These are phyloP conservation scores for Lunularia cruciata DNA, from an alignment of 225 moss, liverwort and hornwort species.

Conservation along the genomic window DNA sequence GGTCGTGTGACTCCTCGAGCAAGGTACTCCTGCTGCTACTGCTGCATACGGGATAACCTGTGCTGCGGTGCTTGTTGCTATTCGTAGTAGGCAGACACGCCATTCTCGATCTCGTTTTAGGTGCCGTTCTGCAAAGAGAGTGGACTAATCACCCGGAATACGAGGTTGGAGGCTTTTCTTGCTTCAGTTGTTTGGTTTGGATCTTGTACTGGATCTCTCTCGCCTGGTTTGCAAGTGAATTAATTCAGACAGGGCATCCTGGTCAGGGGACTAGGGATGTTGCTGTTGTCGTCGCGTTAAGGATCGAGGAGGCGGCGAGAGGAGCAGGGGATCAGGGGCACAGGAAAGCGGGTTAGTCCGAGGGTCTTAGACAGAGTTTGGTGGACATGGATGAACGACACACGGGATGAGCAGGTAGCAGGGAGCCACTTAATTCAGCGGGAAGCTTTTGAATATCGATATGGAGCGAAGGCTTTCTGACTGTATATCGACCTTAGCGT, in stretches of 20 bases:
- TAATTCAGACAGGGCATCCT: slow-evolving; percentile 11
- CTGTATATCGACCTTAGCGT: slow-evolving; percentile 19
- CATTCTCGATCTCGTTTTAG: slow-evolving; percentile 34
- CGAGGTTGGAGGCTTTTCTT: no score
- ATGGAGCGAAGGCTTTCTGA: slow-evolving; percentile 25
- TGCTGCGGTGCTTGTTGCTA: background rate
- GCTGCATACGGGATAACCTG: background rate
- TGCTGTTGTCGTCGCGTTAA: no score
- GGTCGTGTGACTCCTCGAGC: slow-evolving; percentile 14
- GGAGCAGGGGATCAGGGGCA: slow-evolving; percentile 5
- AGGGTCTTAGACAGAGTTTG: slow-evolving; percentile 7
- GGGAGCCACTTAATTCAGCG: slow-evolving; percentile 5
- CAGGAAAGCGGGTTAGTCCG: background rate
- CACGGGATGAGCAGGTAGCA: background rate
- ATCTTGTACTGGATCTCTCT: background rate
- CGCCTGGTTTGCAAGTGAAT: background rate
- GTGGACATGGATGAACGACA: slow-evolving; percentile 4
- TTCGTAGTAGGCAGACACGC: slow-evolving; percentile 19
- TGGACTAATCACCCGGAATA: no score
- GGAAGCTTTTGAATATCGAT: slow-evolving; percentile 1
- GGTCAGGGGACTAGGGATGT: slow-evolving; percentile 1
- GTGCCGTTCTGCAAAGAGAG: slow-evolving; percentile 6
- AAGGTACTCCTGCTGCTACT: slow-evolving; percentile 4
- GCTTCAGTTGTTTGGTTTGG: background rate
- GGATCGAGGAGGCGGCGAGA: slow-evolving; percentile 9